Evolutionary conservation across 2,329 filamentous ascomycete species (phyloP), one percentile per base, ranked within the genome.

Genomic region (Ophioceras dolichostomum): DNA sequence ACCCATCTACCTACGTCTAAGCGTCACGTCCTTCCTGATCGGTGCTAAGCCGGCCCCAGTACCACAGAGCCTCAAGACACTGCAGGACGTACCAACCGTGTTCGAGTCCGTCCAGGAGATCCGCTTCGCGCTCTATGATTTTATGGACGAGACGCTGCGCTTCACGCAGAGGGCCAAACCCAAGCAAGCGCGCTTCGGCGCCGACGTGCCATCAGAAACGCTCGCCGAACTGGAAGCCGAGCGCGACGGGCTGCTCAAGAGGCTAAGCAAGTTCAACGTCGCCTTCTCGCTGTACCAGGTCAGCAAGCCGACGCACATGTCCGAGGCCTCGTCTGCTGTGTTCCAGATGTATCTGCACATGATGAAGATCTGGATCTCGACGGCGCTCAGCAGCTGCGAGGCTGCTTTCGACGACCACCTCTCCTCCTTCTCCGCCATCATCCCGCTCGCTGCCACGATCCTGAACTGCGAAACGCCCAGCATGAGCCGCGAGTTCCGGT

Each of bases 1-100:
- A 4, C 62, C 63, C 24, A 57, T 66, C n/a, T 65, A 64, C 39
- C 56, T 59, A 2, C 55, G 63, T 0, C 53, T 66, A 3, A 60
- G 60, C 36, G 43, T 66, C 7, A 58, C 61, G 0, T 57, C 56
- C 6, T 56, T 62, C 21, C 52, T 64, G 32, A 58, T 64, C n/a
- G 60, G 61, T 2, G 53, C 50, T 17, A 53, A 45, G 4, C 58
- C 61, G 0, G 52, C 51, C 2, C 44, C 50, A 2, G 61, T 64
- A 17, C 62, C 61, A 1, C 33, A 46, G 0, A 48, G 54, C 19
- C 46, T 65, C 10, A 57, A 55, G 34, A 43, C 58, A 2, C 7
- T 32, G 5, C 30, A 22, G n/a, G 29, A 32, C 12, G 21, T 37
- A 5, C 58, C 61, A 0, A 47, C 46, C 10, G 42, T 53, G 4